phyloP scores from a whole-genome alignment of 805 yeast genomes.

The Pichia kluyveri region DNA sequence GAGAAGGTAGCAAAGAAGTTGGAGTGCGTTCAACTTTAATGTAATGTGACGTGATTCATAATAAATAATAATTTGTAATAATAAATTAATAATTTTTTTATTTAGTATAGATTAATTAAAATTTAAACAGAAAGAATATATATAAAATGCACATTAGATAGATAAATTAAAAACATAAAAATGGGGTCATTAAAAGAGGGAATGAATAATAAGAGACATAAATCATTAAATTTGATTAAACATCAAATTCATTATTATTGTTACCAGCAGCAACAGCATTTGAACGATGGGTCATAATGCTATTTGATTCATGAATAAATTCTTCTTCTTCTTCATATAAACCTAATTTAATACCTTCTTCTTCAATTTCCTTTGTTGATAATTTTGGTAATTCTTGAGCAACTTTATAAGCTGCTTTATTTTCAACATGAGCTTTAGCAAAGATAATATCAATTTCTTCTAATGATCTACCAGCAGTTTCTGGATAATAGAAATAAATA shows the following conservation, averaged over 20 bases:
- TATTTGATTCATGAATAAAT: not conserved
- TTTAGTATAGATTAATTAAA: not conserved
- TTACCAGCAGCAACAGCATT: not conserved
- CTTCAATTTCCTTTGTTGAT: slow-evolving; percentile 47
- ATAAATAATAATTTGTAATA: not conserved
- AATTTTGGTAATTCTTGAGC: slow-evolving; percentile 57
- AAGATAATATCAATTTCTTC: slow-evolving; percentile 68
- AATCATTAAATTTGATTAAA: not conserved
- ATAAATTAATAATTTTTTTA: not conserved
- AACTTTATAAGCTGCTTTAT: slow-evolving; percentile 50
- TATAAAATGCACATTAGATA: not conserved
- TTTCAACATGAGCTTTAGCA: slow-evolving; percentile 51
- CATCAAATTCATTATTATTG: not conserved
- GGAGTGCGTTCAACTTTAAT: slow-evolving; percentile 82
- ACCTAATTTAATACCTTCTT: slow-evolving; percentile 51
- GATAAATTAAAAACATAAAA: not conserved
- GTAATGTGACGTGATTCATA: slow-evolving; percentile 25
- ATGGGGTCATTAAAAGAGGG: not conserved
- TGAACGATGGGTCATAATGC: not conserved
- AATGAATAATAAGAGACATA: too few relatives aligned
- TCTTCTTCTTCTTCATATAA: slow-evolving; percentile 24
- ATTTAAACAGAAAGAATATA: not conserved
- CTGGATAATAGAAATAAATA: slow-evolving; percentile 63
- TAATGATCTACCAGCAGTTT: slow-evolving; percentile 66
- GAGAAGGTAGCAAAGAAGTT: slow-evolving; percentile 66